A percentile compares a stretch with the other conserved stretches of the same genome.
phyloP scores from a whole-genome alignment of 805 yeast genomes.

The Ogataea polymorpha region DNA sequence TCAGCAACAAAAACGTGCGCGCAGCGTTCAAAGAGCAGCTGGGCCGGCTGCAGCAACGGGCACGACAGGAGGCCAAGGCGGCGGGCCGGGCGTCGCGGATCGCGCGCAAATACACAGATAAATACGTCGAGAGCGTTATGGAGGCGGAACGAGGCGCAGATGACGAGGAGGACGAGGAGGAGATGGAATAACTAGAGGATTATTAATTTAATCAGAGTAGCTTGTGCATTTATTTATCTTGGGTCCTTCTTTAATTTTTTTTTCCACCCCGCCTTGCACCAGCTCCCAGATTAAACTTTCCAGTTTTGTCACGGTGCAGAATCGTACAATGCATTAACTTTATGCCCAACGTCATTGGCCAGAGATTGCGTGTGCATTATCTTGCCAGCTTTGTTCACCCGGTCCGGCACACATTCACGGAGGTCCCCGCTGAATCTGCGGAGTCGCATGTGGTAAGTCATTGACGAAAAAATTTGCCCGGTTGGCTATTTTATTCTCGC shows the following conservation, averaged over 20 bases:
- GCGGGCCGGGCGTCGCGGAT: constrained; percentile 67
- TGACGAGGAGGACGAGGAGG: constrained; percentile 51
- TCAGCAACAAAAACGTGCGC: constrained; percentile 78
- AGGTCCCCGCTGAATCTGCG: constrained; percentile 1
- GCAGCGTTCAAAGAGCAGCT: constrained; percentile 61
- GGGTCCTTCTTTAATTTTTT: too few species aligned
- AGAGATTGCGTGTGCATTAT: constrained; percentile 12
- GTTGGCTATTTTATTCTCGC: constrained; percentile 1
- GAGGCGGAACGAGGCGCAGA: constrained; percentile 64
- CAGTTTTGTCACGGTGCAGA: constrained; percentile 4
- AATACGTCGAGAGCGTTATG: constrained; percentile 51
- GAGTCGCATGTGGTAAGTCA: constrained; percentile 6
- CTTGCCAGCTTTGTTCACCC: constrained; percentile 8
- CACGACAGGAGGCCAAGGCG: constrained; percentile 53
- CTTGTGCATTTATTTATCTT: too few species aligned
- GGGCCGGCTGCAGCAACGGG: constrained; percentile 48
- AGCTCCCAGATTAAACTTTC: constrained; percentile 2
- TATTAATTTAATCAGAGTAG: background rate
- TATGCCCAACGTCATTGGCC: constrained; percentile 11
- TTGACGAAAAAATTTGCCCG: constrained; percentile 7
- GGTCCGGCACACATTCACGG: constrained; percentile 2
- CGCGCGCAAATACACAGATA: constrained; percentile 62
- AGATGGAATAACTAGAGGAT: constrained; percentile 19
- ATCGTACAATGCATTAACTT: constrained; percentile 2
- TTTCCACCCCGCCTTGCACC: background rate